Evolutionary conservation across 768 basidiomycete genomes (phyloP).

Genomic region (Mycena floridula): DNA sequence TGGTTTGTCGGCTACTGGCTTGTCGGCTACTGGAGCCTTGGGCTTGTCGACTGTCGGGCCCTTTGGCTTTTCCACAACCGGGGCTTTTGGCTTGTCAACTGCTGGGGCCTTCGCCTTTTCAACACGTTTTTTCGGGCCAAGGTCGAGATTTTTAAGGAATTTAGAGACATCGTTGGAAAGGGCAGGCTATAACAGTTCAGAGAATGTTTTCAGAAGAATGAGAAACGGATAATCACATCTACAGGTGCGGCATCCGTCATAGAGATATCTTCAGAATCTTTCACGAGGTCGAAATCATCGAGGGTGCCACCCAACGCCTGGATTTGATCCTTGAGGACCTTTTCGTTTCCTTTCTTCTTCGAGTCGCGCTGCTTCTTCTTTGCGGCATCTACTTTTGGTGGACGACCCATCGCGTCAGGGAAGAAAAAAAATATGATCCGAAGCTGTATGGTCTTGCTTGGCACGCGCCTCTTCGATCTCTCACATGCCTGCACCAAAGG

Average conservation of each 20-base stretch:
- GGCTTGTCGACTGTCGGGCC: constrained; percentile 3
- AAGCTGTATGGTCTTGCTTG: too few relatives aligned
- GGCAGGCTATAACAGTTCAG: constrained; percentile 24
- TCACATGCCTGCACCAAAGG: constrained; percentile 46
- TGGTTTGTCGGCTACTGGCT: constrained; percentile 2
- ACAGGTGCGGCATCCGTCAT: constrained; percentile 20
- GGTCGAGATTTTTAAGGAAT: constrained; percentile 36
- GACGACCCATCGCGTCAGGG: too few relatives aligned
- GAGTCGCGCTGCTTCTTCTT: too few relatives aligned
- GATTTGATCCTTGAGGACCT: constrained; percentile 25
- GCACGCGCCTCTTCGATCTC: too few relatives aligned
- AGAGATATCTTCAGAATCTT: constrained; percentile 28
- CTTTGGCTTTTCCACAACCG: neutral
- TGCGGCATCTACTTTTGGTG: too few relatives aligned
- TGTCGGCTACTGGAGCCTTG: constrained; percentile 1
- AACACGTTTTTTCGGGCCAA: constrained; percentile 3
- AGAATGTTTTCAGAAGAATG: neutral
- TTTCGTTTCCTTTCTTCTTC: too few relatives aligned
- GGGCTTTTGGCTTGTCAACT: neutral
- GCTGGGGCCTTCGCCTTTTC: neutral
- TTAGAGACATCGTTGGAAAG: constrained; percentile 41
- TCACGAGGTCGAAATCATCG: constrained; percentile 39
- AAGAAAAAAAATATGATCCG: too few relatives aligned
- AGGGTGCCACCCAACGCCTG: constrained; percentile 40
- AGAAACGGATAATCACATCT: constrained; percentile 21